Conservation (phyloP, 768 basidiomycete species). For the Suillus decipiens region DNA sequence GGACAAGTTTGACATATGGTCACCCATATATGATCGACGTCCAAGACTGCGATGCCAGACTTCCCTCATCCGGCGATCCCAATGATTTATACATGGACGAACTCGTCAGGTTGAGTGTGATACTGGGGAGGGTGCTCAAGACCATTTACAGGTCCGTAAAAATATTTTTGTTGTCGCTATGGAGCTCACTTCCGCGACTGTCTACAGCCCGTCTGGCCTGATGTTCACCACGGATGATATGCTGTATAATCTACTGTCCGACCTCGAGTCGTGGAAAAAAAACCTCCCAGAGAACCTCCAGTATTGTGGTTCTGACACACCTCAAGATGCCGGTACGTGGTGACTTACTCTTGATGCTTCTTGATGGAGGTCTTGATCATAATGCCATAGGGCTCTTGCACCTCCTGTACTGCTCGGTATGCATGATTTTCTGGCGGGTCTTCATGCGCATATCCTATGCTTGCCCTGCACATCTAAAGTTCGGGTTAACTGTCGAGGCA, state of each 20-base stretch:
- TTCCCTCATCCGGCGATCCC: constrained; percentile 86
- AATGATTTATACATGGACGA: constrained; percentile 85
- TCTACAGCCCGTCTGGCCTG: constrained; percentile 78
- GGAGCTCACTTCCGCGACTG: constrained; percentile 12
- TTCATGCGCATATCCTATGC: constrained; percentile 98
- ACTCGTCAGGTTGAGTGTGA: constrained; percentile 86
- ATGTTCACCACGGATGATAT: constrained; percentile 82
- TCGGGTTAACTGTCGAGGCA: constrained; percentile 75
- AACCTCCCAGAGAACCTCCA: constrained; percentile 76
- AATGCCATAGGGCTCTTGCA: constrained; percentile 73
- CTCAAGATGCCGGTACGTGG: constrained; percentile 64
- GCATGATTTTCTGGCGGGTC: constrained; percentile 97
- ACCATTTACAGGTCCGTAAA: constrained; percentile 80
- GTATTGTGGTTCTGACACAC: constrained; percentile 71
- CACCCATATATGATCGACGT: constrained; percentile 97
- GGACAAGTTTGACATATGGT: constrained; percentile 87
- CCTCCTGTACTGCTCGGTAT: constrained; percentile 83
- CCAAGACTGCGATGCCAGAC: constrained; percentile 91
- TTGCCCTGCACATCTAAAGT: constrained; percentile 88
- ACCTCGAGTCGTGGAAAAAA: constrained; percentile 76
- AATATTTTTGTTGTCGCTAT: constrained; percentile 2
- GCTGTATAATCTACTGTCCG: constrained; percentile 60
- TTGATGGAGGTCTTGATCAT: constrained; percentile 11
- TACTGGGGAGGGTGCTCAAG: constrained; percentile 90
- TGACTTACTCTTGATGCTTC: neutral